Conservation (phyloP, 2,329 filamentous ascomycete genomes). For the Trichoderma hamatum region DNA sequence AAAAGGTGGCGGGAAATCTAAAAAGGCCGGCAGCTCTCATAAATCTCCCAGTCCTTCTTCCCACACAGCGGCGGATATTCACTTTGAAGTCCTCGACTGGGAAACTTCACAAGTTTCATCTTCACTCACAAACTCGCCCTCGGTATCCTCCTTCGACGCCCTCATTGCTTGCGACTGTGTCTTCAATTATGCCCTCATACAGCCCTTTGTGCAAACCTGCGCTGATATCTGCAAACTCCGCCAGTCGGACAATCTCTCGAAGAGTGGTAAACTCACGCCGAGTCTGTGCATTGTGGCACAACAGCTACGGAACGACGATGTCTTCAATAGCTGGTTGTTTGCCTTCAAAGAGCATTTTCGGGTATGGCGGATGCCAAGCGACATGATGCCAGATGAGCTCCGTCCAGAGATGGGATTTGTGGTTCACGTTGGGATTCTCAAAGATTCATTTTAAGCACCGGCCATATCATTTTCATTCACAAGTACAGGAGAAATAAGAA, state of each 20-base stretch:
- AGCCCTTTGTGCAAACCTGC: conserved; percentile 81
- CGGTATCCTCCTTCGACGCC: conserved; percentile 62
- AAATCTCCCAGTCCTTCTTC: conserved; percentile 25
- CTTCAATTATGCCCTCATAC: conserved; percentile 86
- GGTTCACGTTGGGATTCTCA: conserved; percentile 75
- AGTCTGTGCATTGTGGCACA: conserved; percentile 83
- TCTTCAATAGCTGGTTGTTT: conserved; percentile 80
- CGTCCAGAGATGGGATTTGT: conserved; percentile 73
- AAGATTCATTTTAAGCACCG: conserved; percentile 28
- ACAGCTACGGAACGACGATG: conserved; percentile 81
- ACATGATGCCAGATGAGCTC: conserved; percentile 61
- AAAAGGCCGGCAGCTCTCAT: not conserved
- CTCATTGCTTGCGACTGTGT: conserved; percentile 91
- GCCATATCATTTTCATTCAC: not conserved
- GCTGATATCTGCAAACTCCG: conserved; percentile 71
- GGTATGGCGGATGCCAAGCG: conserved; percentile 75
- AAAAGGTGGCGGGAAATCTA: not conserved
- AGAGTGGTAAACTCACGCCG: conserved; percentile 49
- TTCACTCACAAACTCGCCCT: conserved; percentile 43
- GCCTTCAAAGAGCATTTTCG: conserved; percentile 68
- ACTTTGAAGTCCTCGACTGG: conserved; percentile 77
- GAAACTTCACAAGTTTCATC: conserved; percentile 63
- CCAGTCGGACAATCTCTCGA: not conserved
- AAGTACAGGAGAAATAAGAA: not conserved
- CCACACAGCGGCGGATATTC: conserved; percentile 41